Evolutionary conservation across 148 eudicot species (phyloP), one percentile per base, ranked within the genome.

Genomic region (Spergularia marina): DNA sequence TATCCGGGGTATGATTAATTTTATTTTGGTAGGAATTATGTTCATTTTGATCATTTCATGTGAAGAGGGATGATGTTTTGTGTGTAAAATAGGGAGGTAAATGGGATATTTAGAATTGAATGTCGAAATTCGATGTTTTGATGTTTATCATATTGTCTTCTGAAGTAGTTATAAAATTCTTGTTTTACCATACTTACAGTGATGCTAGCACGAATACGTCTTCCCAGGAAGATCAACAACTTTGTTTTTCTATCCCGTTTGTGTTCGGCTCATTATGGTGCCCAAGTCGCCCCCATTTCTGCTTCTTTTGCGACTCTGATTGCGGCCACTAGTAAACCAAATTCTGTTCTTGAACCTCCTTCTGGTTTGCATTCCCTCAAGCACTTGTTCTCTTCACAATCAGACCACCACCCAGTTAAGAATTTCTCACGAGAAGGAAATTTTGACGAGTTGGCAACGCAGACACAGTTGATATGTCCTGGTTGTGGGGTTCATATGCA

Each of bases 401-500:
- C 88, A 41, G 49, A 47, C 58, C 70, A 74, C 68, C 64, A 10
- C 53, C 53, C 80, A 74, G 21, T 79, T 62, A 59, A 72, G 18
- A 70, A 85, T 44, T 78, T 90, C 62, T 77, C 84, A 40, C 83
- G 99, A 74, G 98, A 96, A 70, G 99, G 99, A 44, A 92, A 96
- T 81, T 96, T 83, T 72, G 87, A 96, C 10, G 98, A 91, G 81
- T 15, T 76, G 65, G 64, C 78, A 47, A 71, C 91, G 20, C 78
- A 76, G 21, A 62, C 76, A 2, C 73, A 67, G 36, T 78, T 49
- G 58, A 83, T 96, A 47, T 96, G 99, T 81, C 94, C 89, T 53
- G 99, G 99, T 40, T 96, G 99, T 81, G 99, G 99, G n/a, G 91
- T 96, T 63, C 85, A 77, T 49, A 88, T 92, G 97, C 99, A 96